Conservation (phyloP, 345 rosid species). For the Camelina neglecta region DNA sequence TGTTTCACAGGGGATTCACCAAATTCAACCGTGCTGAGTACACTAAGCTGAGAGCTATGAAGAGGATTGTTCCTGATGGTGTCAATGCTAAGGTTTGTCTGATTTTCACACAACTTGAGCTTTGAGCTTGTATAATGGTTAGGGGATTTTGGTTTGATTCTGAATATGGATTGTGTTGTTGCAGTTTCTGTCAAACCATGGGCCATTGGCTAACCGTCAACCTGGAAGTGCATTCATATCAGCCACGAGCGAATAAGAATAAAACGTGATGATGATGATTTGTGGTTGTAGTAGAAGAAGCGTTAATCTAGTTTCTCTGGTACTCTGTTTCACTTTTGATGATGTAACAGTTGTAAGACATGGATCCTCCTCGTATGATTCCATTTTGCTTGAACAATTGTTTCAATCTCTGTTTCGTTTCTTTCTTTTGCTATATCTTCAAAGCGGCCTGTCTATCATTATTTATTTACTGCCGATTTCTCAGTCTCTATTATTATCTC, state of each 20-base stretch:
- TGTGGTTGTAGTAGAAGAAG: constrained; percentile 37
- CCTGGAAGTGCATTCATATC: constrained; percentile 54
- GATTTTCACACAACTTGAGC: not conserved
- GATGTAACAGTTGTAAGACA: constrained; percentile 24
- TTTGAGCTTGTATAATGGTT: no score
- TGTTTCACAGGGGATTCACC: constrained; percentile 58
- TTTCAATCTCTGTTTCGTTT: not conserved
- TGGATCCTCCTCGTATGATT: constrained; percentile 28
- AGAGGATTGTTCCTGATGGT: constrained; percentile 61
- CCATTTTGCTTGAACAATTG: constrained; percentile 23
- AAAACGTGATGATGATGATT: constrained; percentile 30
- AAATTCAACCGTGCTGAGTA: constrained; percentile 60
- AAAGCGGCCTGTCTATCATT: not conserved
- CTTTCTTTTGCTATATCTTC: not conserved
- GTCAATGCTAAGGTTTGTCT: constrained; percentile 57
- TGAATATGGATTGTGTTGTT: not conserved
- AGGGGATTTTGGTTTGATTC: not conserved
- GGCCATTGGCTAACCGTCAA: constrained; percentile 46
- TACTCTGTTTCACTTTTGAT: not conserved
- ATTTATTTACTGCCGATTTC: not conserved
- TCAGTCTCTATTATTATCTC: not conserved
- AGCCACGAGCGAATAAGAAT: constrained; percentile 33
- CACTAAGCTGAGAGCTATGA: constrained; percentile 50
- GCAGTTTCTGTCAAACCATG: constrained; percentile 52
- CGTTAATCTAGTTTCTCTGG: constrained; percentile 17